Conservation (phyloP, 2,329 filamentous ascomycete species). For the Rasamsonia emersonii region DNA sequence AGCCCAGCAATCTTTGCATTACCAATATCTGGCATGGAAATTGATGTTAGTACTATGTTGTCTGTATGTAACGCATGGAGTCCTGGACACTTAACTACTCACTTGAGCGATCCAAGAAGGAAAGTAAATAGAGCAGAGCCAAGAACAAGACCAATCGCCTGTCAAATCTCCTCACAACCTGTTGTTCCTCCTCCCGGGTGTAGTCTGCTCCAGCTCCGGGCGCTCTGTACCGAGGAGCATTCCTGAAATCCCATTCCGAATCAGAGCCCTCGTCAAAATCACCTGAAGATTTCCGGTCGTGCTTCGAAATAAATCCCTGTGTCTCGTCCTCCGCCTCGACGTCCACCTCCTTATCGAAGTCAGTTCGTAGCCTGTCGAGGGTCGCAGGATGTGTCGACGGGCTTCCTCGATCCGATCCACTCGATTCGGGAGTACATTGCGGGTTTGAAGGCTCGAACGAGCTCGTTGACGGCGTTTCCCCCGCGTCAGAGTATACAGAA, state of each 20-base stretch:
- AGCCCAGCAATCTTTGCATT: conserved; percentile 56
- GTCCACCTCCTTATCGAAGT: conserved; percentile 17
- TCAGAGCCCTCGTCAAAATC: conserved; percentile 18
- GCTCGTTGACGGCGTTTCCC: conserved; percentile 16
- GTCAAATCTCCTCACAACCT: conserved; percentile 68
- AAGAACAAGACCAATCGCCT: conserved; percentile 69
- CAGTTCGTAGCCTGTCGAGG: conserved; percentile 25
- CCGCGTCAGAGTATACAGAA: conserved; percentile 10
- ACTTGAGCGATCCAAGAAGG: conserved; percentile 82
- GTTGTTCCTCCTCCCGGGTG: conserved; percentile 58
- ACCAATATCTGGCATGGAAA: conserved; percentile 41
- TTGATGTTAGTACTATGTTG: conserved; percentile 7
- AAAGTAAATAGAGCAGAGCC: conserved; percentile 72
- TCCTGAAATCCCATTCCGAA: conserved; percentile 16
- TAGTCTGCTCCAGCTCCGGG: conserved; percentile 14
- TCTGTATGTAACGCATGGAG: background rate
- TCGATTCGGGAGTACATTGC: conserved; percentile 28
- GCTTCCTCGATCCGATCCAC: conserved; percentile 19
- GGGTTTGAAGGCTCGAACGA: conserved; percentile 18
- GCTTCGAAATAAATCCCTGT: conserved; percentile 7
- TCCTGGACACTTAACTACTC: conserved; percentile 21
- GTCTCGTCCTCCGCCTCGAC: conserved; percentile 2
- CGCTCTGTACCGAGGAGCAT: conserved; percentile 17
- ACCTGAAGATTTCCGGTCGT: conserved; percentile 16
- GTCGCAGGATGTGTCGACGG: conserved; percentile 8